Evolutionary conservation across 2,329 filamentous ascomycete species (phyloP), one percentile per base, ranked within the genome.

Genomic region (Mycosphaerella sp.): DNA sequence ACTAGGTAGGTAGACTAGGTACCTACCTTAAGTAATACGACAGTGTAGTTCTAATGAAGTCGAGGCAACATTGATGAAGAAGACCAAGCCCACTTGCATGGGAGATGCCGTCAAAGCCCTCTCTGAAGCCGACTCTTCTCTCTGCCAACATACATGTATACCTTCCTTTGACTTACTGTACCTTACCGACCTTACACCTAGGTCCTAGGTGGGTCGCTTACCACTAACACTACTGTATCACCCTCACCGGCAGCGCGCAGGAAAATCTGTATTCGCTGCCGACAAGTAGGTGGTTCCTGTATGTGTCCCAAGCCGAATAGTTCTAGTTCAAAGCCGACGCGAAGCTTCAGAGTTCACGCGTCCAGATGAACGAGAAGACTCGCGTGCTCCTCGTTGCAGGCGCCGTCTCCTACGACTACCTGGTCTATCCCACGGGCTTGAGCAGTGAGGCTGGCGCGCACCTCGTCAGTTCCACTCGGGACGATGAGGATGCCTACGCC

Each of bases 391-490:
- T 64, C 39, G 65, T 66, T 37, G 65, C 63, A 32, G 65, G 65
- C 37, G 60, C 57, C 41, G 63, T 67, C 27, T 64, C 64, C 12
- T 64, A 65, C 53, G 61, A 67, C 41, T 64, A 66, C 43, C 52
- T 67, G 27, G 49, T 67, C 40, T 66, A 62, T 54, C 63, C 61
- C n/a, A 64, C 59, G 13, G 57, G 30, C 46, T n/a, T 50, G 47
- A n/a, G 32, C 21, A 10, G 25, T 10, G 17, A 16, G 49, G 21
- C 27, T 41, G 30, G 10, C 17, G 16, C 49, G 37, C 44, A 37
- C 41, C 43, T 50, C 48, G 7, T 25, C 1, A 6, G 21, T 6
- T 25, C 21, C 7, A 40, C 41, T 37, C 43, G 49, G 17, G 28
- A 41, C 14, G 43, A 47, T 18, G 52, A 59, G 21, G 51, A 48